Evolutionary conservation across 1,139 yeast genomes (phyloP).

Genomic region (Sugiyamaella pinicola): DNA sequence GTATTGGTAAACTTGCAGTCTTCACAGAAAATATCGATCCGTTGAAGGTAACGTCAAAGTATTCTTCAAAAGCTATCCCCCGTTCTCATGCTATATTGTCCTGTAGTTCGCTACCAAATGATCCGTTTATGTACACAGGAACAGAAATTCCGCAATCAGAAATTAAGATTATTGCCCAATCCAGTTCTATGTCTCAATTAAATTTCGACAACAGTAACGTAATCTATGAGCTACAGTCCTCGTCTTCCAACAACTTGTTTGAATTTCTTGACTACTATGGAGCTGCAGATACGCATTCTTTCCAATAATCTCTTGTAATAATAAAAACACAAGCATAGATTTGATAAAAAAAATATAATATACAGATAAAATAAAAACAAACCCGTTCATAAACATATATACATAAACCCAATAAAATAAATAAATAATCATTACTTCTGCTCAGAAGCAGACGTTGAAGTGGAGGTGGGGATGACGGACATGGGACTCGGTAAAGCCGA

Average conservation of each 20-base stretch:
- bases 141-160: neutral
- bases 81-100: neutral
- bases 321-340: too few species aligned
- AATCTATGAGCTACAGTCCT: neutral
- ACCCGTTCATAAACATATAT: conserved; percentile 11
- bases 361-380: conserved; percentile 6
- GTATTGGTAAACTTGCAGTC: neutral
- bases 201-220: neutral
- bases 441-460: conserved; percentile 1
- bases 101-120: neutral
- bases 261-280: neutral
- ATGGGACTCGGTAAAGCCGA: conserved; percentile 1
- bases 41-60: neutral
- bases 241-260: neutral
- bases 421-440: conserved; percentile 16
- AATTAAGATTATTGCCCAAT: neutral
- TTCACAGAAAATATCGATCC: neutral
- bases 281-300: neutral
- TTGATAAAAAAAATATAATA: conserved; percentile 5
- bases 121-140: neutral
- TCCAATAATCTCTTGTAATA: neutral
- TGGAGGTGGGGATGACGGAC: neutral
- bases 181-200: neutral
- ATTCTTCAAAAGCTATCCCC: neutral
- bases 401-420: conserved; percentile 15